A percentile compares a stretch with the other conserved stretches of the same genome.
These are phyloP conservation scores for Mycena chlorophos DNA, from an alignment of 768 basidiomycete species.

Conservation along the genomic window DNA sequence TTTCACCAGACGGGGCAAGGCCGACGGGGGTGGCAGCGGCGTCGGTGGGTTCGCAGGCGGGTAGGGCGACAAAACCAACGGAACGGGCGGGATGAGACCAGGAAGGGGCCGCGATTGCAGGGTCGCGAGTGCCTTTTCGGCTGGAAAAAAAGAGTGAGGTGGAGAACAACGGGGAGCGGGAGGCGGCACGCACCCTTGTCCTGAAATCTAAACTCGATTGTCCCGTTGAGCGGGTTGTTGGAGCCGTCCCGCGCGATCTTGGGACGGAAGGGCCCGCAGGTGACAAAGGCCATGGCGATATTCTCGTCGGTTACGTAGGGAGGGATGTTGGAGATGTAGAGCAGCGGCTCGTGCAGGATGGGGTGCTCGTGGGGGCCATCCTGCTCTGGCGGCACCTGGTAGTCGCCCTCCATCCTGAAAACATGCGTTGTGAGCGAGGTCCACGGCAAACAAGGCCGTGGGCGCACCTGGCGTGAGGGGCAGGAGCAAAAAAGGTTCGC, in stretches of 20 bases:
- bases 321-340: slow-evolving; percentile 80
- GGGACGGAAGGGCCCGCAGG: slow-evolving; percentile 81
- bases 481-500: not conserved
- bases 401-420: slow-evolving; percentile 47
- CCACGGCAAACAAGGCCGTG: not conserved
- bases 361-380: slow-evolving; percentile 63
- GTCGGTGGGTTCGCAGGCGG: slow-evolving; percentile 78
- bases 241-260: slow-evolving; percentile 65
- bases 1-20: slow-evolving; percentile 79
- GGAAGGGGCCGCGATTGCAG: slow-evolving; percentile 76
- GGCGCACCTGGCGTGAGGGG: not conserved
- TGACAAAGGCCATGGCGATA: slow-evolving; percentile 69
- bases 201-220: slow-evolving; percentile 81
- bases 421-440: not conserved
- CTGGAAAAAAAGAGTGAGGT: slow-evolving; percentile 38
- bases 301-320: slow-evolving; percentile 73
- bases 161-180: slow-evolving; percentile 8
- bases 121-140: slow-evolving; percentile 86
- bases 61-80: slow-evolving; percentile 77
- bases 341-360: slow-evolving; percentile 79
- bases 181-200: slow-evolving; percentile 65
- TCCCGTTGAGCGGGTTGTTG: slow-evolving; percentile 58
- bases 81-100: slow-evolving; percentile 55
- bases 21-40: slow-evolving; percentile 71
- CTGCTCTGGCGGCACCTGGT: slow-evolving; percentile 35